Conservation (phyloP, 1,284 basidiomycete genomes). For the Ustilago curta region DNA sequence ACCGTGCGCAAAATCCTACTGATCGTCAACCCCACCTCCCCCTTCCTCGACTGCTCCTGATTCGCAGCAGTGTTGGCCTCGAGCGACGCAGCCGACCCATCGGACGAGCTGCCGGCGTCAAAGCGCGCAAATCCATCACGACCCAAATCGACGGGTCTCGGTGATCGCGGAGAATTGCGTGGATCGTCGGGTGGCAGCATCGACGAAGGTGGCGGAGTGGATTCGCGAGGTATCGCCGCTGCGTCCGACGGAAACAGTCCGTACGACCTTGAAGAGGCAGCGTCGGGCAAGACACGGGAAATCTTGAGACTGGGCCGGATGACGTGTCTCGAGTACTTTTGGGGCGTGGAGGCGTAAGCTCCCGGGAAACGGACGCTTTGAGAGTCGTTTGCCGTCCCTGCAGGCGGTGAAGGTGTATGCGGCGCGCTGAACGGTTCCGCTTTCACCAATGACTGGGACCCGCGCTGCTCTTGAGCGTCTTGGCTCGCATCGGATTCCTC, state of each 20-base stretch:
- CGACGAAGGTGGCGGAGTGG: constrained; percentile 23
- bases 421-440: constrained; percentile 12
- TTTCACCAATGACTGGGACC: constrained; percentile 8
- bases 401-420: constrained; percentile 22
- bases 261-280: not conserved
- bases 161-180: constrained; percentile 27
- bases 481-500: not conserved
- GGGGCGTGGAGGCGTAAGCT: constrained; percentile 31
- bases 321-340: constrained; percentile 37
- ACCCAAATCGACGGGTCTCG: constrained; percentile 23
- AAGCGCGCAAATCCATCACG: constrained; percentile 16
- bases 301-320: constrained; percentile 34
- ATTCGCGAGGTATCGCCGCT: constrained; percentile 28
- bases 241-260: constrained; percentile 12
- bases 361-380: constrained; percentile 35
- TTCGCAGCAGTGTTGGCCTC: constrained; percentile 17
- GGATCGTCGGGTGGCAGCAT: constrained; percentile 29
- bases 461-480: not conserved
- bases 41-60: not conserved
- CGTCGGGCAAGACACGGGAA: constrained; percentile 6
- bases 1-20: constrained; percentile 22
- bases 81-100: constrained; percentile 6
- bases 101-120: constrained; percentile 5
- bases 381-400: constrained; percentile 10
- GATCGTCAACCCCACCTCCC: constrained; percentile 17